Evolutionary conservation across 225 moss, liverwort and hornwort species (phyloP).

Genomic region (Physcomitrium patens): DNA sequence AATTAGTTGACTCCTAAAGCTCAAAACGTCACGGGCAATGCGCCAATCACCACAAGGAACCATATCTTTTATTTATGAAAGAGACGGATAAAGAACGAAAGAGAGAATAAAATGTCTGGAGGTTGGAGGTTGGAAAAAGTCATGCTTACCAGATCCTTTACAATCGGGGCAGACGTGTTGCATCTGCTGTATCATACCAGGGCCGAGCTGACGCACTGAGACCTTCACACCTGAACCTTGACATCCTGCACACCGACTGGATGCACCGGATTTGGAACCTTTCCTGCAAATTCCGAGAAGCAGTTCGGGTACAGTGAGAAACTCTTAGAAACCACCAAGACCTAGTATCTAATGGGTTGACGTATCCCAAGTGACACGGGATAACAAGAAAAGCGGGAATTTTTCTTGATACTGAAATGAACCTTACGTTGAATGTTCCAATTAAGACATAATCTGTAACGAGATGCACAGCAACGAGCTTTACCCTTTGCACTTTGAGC

Average conservation of each 20-base stretch:
- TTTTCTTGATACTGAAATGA: no score
- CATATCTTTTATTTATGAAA: no score
- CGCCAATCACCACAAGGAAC: no score
- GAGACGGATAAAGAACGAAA: no score
- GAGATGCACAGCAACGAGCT: not conserved
- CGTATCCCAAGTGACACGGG: no score
- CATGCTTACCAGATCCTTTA: conserved; percentile 51
- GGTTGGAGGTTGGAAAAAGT: no score
- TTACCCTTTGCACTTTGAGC: conserved; percentile 79
- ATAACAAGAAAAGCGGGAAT: no score
- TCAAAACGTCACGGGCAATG: not conserved
- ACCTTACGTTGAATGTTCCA: not conserved
- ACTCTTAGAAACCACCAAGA: not conserved
- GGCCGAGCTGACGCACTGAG: conserved; percentile 62
- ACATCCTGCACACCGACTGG: conserved; percentile 63
- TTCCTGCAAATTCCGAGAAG: conserved; percentile 40
- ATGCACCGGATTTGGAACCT: conserved; percentile 70
- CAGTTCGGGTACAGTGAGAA: not conserved
- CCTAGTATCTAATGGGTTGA: no score
- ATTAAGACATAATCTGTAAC: not conserved
- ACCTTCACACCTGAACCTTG: conserved; percentile 70
- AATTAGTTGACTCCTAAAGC: not conserved
- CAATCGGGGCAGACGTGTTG: conserved; percentile 73
- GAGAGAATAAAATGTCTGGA: no score
- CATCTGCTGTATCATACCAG: conserved; percentile 74